Evolutionary conservation across 768 basidiomycete species (phyloP).

Genomic region (Rhodotorula paludigena): DNA sequence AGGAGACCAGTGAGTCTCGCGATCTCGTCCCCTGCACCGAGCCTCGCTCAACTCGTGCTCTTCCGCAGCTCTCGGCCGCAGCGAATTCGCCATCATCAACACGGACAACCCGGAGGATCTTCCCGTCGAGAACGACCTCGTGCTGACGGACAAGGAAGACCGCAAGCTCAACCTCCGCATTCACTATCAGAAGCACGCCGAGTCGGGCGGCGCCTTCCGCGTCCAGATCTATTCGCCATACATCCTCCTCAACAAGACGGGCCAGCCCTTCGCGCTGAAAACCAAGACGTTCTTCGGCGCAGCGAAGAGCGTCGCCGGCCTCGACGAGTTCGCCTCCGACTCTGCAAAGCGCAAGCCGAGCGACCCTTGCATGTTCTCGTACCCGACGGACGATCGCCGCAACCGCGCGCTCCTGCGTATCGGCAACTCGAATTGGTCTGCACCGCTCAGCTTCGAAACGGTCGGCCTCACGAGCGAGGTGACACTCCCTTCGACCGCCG

Average conservation of each 20-base stretch:
- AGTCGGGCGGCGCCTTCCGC: conserved; percentile 92
- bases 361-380: conserved; percentile 64
- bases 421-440: conserved; percentile 79
- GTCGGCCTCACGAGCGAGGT: conserved; percentile 84
- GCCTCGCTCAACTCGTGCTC: not conserved
- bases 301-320: conserved; percentile 78
- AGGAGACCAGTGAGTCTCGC: conserved; percentile 69
- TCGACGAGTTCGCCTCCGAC: conserved; percentile 51
- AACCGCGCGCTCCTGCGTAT: conserved; percentile 78
- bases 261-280: conserved; percentile 69
- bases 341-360: conserved; percentile 20
- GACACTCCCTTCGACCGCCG: conserved; percentile 60
- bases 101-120: conserved; percentile 87
- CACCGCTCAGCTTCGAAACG: conserved; percentile 86
- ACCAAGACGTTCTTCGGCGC: conserved; percentile 57
- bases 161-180: conserved; percentile 73
- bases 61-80: conserved; percentile 72
- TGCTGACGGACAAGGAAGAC: conserved; percentile 65
- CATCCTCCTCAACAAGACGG: conserved; percentile 86
- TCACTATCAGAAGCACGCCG: conserved; percentile 80
- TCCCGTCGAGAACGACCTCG: conserved; percentile 67
- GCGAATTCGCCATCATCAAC: conserved; percentile 96
- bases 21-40: too few relatives aligned
- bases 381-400: conserved; percentile 64
- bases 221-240: conserved; percentile 91